Evolutionary conservation across 1,139 yeast species (phyloP).

Genomic region (Eremothecium gossypii): DNA sequence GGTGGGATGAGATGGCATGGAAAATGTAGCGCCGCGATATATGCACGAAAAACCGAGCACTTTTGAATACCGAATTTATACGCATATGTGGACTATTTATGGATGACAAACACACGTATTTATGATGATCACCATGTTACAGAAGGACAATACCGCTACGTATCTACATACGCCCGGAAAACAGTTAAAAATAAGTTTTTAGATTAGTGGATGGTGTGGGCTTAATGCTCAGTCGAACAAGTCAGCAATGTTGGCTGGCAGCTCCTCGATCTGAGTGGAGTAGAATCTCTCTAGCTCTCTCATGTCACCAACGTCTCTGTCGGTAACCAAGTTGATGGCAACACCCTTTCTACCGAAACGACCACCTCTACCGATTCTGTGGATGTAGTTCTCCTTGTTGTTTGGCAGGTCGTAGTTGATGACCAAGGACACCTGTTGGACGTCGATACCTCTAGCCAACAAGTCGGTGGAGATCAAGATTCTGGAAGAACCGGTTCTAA

Average conservation of each 20-base stretch:
- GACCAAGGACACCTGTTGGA: conserved; percentile 96
- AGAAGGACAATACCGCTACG: conserved; percentile 4
- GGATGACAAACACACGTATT: not conserved
- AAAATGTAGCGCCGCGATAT: not conserved
- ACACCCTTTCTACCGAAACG: conserved; percentile 99
- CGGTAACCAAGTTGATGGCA: conserved; percentile 95
- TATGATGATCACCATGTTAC: conserved; percentile 5
- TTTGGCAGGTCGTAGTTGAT: conserved; percentile 96
- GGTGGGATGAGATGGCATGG: conserved; percentile 3
- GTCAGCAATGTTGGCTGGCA: conserved; percentile 90
- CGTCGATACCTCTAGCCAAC: conserved; percentile 99
- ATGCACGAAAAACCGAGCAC: conserved; percentile 4
- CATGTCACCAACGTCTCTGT: conserved; percentile 83
- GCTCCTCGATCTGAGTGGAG: conserved; percentile 96
- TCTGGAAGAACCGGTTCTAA: conserved; percentile 97
- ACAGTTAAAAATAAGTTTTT: conserved; percentile 8
- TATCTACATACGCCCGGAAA: conserved; percentile 4
- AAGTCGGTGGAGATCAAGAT: conserved; percentile 94
- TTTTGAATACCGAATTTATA: conserved; percentile 2
- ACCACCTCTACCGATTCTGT: conserved; percentile 99
- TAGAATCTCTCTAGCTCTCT: conserved; percentile 97
- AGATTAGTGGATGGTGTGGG: conserved; percentile 4
- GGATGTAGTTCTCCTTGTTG: conserved; percentile 96
- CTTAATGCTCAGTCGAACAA: conserved; percentile 45
- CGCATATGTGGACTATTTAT: not conserved